Evolutionary conservation across 83 land plant species (phyloP).

Genomic region (Picea abies): DNA sequence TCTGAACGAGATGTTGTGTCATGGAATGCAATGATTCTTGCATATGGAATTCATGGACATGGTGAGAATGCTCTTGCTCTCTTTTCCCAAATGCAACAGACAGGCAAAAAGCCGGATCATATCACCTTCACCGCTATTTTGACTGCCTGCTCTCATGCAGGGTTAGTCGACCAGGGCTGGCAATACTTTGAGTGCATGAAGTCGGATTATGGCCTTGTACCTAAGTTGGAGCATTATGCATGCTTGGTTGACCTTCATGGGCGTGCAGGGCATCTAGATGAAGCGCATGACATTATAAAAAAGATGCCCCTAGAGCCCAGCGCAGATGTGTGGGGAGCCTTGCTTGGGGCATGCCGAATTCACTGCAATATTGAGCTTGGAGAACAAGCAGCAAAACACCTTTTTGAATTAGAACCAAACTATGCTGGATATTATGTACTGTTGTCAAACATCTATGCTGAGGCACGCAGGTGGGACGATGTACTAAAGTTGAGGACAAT

Average conservation of each 20-base stretch:
- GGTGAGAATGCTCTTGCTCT: too few relatives aligned
- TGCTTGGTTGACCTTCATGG: too few relatives aligned
- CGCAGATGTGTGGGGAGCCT: background rate
- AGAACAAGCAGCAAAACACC: background rate
- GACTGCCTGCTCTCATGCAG: too few relatives aligned
- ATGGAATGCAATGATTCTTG: too few relatives aligned
- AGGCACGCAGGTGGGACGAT: background rate
- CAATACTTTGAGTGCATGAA: too few relatives aligned
- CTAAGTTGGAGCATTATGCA: background rate
- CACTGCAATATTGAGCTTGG: background rate
- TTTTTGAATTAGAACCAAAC: background rate
- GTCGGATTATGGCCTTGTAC: background rate
- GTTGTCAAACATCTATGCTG: constrained; percentile 8
- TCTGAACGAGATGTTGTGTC: too few relatives aligned
- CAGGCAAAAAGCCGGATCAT: too few relatives aligned
- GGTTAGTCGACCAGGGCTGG: too few relatives aligned
- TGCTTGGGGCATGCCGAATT: background rate
- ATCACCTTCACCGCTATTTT: too few relatives aligned
- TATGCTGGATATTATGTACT: background rate
- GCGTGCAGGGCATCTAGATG: background rate
- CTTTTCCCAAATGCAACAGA: too few relatives aligned
- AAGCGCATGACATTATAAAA: background rate
- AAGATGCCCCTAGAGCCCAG: background rate
- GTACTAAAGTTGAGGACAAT: background rate
- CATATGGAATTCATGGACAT: too few relatives aligned